These are phyloP conservation scores for Debaryomyces subglobosus DNA, from an alignment of 1,139 yeast species.

Conservation along the genomic window DNA sequence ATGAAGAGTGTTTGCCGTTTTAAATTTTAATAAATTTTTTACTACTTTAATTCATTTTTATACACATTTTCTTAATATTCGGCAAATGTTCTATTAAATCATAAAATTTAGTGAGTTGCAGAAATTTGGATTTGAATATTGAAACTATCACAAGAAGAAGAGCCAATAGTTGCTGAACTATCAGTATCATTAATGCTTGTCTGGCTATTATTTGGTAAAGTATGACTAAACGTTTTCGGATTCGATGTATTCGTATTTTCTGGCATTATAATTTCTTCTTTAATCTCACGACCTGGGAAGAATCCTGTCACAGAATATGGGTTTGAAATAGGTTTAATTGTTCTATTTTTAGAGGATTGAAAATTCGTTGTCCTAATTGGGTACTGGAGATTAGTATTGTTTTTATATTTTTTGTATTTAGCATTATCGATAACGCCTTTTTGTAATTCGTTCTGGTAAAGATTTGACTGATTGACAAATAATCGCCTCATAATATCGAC, in stretches of 20 bases:
- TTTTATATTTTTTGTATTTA: neutral
- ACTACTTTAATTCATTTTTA: slow-evolving; percentile 1
- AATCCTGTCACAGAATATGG: slow-evolving; percentile 15
- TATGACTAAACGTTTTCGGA: neutral
- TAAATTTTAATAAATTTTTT: neutral
- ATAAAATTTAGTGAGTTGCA: neutral
- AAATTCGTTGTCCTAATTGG: neutral
- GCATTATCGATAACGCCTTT: neutral
- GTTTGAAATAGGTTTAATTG: neutral
- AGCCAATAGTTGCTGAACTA: slow-evolving; percentile 16
- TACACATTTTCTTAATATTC: neutral
- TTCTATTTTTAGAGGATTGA: neutral
- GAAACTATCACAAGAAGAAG: slow-evolving; percentile 24
- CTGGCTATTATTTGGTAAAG: slow-evolving; percentile 1
- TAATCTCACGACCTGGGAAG: slow-evolving; percentile 8
- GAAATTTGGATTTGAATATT: slow-evolving; percentile 27
- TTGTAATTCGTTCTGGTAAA: neutral
- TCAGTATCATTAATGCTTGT: slow-evolving; percentile 11
- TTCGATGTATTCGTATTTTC: neutral
- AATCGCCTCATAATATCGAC: neutral
- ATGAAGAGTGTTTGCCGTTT: neutral
- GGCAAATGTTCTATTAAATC: too few species aligned
- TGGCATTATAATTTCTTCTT: neutral
- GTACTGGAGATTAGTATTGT: neutral
- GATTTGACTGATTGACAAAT: neutral